Conservation (phyloP, 768 basidiomycete genomes). For the Lactarius quietus region DNA sequence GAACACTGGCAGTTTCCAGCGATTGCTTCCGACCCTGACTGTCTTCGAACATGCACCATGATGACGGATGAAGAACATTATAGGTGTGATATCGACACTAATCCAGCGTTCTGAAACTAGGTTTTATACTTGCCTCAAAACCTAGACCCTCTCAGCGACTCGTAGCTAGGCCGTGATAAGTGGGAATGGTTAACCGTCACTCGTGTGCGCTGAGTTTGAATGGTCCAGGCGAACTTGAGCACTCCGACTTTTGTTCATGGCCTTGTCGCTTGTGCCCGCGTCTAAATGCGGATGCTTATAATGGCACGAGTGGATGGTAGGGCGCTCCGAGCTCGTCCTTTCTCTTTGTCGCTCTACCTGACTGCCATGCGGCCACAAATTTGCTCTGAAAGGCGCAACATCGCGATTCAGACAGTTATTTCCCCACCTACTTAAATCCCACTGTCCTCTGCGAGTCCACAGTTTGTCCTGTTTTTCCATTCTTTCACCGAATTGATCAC, state of each 20-base stretch:
- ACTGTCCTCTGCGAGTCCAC: background rate
- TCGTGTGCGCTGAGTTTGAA: slow-evolving; percentile 20
- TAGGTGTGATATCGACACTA: background rate
- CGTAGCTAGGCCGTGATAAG: background rate
- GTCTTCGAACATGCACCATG: background rate
- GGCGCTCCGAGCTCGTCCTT: slow-evolving; percentile 5
- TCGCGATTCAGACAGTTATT: background rate
- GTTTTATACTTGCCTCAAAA: background rate
- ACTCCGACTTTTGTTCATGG: slow-evolving; percentile 12
- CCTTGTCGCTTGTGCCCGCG: background rate
- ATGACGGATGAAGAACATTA: background rate
- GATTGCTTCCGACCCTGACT: background rate
- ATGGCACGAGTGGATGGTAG: slow-evolving; percentile 5
- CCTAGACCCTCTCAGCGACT: background rate
- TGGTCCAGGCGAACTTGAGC: background rate
- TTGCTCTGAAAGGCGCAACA: slow-evolving; percentile 13
- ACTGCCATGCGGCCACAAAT: slow-evolving; percentile 2
- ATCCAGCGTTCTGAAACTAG: background rate
- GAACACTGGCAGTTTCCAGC: background rate
- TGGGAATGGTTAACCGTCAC: background rate
- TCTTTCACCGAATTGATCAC: background rate
- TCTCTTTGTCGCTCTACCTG: slow-evolving; percentile 13
- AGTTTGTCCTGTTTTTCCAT: background rate
- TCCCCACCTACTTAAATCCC: background rate
- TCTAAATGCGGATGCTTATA: background rate